Conservation (phyloP, 305 asterid genomes). For the Solanum hybrid region DNA sequence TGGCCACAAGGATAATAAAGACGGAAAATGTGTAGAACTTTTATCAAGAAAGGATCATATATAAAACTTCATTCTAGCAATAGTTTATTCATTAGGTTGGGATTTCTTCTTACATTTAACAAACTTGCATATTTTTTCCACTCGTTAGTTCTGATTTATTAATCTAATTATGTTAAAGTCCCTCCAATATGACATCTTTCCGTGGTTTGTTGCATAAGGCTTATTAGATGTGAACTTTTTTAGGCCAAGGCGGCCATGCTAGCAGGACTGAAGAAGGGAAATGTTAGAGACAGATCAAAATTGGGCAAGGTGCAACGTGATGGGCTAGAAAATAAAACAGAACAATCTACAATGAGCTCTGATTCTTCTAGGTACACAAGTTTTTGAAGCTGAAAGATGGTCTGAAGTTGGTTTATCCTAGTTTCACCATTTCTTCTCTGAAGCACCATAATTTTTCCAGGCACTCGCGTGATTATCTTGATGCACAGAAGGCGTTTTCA, state of each 20-base stretch:
- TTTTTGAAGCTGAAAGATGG: not conserved
- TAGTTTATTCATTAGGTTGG: not conserved
- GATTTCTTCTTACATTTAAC: not conserved
- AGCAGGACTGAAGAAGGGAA: slow-evolving; percentile 65
- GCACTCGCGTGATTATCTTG: slow-evolving; percentile 63
- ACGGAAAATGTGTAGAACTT: not conserved
- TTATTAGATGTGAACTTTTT: slow-evolving; percentile 19
- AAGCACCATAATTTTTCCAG: slow-evolving; percentile 30
- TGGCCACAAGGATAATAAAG: not conserved
- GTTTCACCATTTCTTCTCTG: slow-evolving; percentile 2
- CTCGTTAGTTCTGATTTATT: not conserved
- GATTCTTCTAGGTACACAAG: slow-evolving; percentile 51
- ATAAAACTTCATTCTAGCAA: not conserved
- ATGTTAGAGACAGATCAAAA: slow-evolving; percentile 54
- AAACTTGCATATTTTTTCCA: not conserved
- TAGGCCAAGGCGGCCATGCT: slow-evolving; percentile 93
- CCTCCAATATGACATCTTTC: not conserved
- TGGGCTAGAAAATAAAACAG: slow-evolving; percentile 46
- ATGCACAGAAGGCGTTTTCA: slow-evolving; percentile 61
- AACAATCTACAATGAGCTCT: slow-evolving; percentile 43
- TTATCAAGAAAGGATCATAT: not conserved
- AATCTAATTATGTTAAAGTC: not conserved
- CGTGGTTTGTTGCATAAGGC: slow-evolving; percentile 11
- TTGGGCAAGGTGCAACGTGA: slow-evolving; percentile 52
- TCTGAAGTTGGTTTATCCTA: not conserved